Evolutionary conservation across 805 yeast genomes (phyloP).

Genomic region (Myxozyma geophila): DNA sequence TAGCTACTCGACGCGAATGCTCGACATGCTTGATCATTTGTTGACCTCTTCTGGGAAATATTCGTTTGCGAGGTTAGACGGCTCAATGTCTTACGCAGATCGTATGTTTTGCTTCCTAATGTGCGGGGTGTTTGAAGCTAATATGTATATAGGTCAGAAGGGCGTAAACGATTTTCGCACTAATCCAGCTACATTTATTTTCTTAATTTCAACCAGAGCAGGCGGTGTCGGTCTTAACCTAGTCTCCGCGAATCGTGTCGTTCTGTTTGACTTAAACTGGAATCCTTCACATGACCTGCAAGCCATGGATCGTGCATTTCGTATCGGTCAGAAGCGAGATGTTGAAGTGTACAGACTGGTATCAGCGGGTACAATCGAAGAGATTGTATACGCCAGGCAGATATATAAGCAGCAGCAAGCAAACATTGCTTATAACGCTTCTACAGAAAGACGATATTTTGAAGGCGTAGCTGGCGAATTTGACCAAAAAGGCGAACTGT

Average conservation of each 20-base stretch:
- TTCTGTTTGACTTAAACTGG: conserved; percentile 33
- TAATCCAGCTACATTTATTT: conserved; percentile 21
- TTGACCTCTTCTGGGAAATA: conserved; percentile 16
- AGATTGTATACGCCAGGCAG: conserved; percentile 33
- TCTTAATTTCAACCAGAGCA: conserved; percentile 31
- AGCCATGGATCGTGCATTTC: conserved; percentile 33
- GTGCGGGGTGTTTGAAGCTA: too few species aligned
- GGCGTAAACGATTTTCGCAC: conserved; percentile 25
- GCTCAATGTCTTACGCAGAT: conserved; percentile 17
- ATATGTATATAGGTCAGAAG: conserved; percentile 13
- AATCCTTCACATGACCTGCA: conserved; percentile 35
- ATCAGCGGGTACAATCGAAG: conserved; percentile 30
- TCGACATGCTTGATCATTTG: conserved; percentile 24
- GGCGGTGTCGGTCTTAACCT: conserved; percentile 34
- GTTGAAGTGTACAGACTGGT: conserved; percentile 33
- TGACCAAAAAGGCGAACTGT: conserved; percentile 24
- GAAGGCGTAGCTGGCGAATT: conserved; percentile 27
- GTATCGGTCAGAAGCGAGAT: conserved; percentile 32
- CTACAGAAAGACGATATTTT: conserved; percentile 30
- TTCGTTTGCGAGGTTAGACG: conserved; percentile 25
- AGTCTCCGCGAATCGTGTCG: conserved; percentile 32
- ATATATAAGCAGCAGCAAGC: conserved; percentile 36
- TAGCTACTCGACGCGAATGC: conserved; percentile 27
- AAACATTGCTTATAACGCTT: conserved; percentile 30
- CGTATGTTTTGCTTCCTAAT: conserved; percentile 4